phyloP scores from a whole-genome alignment of 768 basidiomycete species.

The Russula griseocarnosa region DNA sequence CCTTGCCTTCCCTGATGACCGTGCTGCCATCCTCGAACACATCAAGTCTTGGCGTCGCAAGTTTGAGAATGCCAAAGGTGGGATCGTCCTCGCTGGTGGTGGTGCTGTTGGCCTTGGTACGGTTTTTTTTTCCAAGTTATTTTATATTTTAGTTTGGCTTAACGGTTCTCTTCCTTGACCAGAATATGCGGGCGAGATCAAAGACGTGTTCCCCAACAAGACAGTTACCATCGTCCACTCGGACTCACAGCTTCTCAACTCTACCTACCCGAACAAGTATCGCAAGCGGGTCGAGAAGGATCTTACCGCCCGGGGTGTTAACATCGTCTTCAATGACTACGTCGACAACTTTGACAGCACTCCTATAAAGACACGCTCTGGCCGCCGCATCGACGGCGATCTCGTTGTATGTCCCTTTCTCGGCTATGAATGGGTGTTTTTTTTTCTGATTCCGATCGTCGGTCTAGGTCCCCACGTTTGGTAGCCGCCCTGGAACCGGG shows the following conservation, averaged over 20 bases:
- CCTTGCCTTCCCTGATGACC: conserved; percentile 41
- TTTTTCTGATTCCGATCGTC: not conserved
- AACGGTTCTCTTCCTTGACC: conserved; percentile 7
- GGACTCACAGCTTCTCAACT: conserved; percentile 50
- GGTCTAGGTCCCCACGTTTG: conserved; percentile 33
- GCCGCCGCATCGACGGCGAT: conserved; percentile 49
- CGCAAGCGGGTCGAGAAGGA: conserved; percentile 46
- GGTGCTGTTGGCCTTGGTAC: conserved; percentile 44
- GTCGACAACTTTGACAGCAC: conserved; percentile 39
- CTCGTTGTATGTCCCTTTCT: conserved; percentile 46
- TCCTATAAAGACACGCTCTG: conserved; percentile 48
- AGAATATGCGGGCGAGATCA: conserved; percentile 47
- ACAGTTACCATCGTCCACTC: conserved; percentile 64
- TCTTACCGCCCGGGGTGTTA: conserved; percentile 44
- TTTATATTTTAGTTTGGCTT: not conserved
- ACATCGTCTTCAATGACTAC: conserved; percentile 49
- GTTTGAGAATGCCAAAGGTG: conserved; percentile 32
- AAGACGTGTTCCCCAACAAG: conserved; percentile 40
- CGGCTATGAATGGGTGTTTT: not conserved
- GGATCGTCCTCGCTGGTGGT: conserved; percentile 38
- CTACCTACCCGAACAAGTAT: conserved; percentile 51
- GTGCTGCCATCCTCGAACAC: conserved; percentile 28
- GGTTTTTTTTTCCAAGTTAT: conserved; percentile 7
- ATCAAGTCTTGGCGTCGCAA: conserved; percentile 34
- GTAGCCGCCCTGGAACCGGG: conserved; percentile 47